These are phyloP conservation scores for Aspergillus versicolor DNA, from an alignment of 2,329 filamentous ascomycete species.

Conservation along the genomic window DNA sequence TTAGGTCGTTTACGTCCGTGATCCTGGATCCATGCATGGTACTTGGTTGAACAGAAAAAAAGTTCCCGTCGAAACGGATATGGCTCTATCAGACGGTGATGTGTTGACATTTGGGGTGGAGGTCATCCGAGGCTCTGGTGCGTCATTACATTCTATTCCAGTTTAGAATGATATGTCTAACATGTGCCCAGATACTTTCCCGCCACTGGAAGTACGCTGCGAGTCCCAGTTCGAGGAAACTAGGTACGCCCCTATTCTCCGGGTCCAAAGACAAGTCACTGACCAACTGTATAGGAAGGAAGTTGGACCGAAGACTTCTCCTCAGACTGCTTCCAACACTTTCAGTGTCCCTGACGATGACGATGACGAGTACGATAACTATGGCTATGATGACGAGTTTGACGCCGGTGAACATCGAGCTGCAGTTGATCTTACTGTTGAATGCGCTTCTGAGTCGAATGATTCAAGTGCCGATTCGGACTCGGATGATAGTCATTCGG, in stretches of 20 bases:
- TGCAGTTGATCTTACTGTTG: conserved; percentile 4
- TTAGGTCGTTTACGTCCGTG: conserved; percentile 50
- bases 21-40: conserved; percentile 62
- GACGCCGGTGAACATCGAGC: neutral
- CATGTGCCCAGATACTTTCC: conserved; percentile 27
- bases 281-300: conserved; percentile 13
- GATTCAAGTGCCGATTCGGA: conserved; percentile 16
- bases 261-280: conserved; percentile 4
- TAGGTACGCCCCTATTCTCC: conserved; percentile 13
- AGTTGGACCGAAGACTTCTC: conserved; percentile 4
- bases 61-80: conserved; percentile 39
- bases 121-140: conserved; percentile 50
- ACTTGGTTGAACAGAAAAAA: conserved; percentile 54
- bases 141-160: conserved; percentile 10
- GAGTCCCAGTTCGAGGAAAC: conserved; percentile 30
- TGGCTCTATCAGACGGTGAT: conserved; percentile 39
- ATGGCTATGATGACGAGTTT: conserved; percentile 12
- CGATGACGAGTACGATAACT: conserved; percentile 31
- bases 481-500: conserved; percentile 18
- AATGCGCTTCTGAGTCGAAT: conserved; percentile 11
- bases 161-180: neutral
- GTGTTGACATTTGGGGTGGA: conserved; percentile 48
- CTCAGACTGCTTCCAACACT: conserved; percentile 30
- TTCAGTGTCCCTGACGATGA: conserved; percentile 43
- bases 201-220: conserved; percentile 33